Conservation (phyloP, 495 filamentous ascomycete species). For the Xylaria flabelliformis region DNA sequence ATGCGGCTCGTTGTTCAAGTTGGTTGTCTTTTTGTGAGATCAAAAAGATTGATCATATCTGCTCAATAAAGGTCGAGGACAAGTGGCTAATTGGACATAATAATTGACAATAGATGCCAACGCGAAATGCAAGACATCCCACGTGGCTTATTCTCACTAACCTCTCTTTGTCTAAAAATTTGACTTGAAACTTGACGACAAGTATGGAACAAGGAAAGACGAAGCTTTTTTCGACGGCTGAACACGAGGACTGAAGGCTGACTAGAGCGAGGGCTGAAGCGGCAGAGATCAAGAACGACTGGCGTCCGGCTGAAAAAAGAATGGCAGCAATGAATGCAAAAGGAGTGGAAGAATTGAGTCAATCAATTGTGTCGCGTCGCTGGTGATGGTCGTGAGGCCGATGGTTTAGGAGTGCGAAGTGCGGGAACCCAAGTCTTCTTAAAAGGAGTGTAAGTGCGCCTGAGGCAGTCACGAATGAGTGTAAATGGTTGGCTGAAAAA, state of each 20-base stretch:
- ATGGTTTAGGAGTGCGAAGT: conserved; percentile 28
- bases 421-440: conserved; percentile 35
- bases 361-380: conserved; percentile 31
- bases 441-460: conserved; percentile 50
- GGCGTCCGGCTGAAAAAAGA: conserved; percentile 43
- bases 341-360: conserved; percentile 32
- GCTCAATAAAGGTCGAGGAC: background rate
- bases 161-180: conserved; percentile 23
- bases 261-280: conserved; percentile 30
- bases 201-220: conserved; percentile 1
- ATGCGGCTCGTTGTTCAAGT: background rate
- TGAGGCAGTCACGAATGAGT: conserved; percentile 38
- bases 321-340: conserved; percentile 40
- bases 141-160: background rate
- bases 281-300: conserved; percentile 37
- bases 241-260: conserved; percentile 29
- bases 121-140: background rate
- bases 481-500: conserved; percentile 35
- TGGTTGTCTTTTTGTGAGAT: conserved; percentile 1
- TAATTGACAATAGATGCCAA: background rate
- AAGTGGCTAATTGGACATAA: background rate
- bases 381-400: conserved; percentile 25
- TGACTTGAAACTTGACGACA: conserved; percentile 7
- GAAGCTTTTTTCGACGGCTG: conserved; percentile 26
- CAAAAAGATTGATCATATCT: background rate